phyloP scores from a whole-genome alignment of 139 green algal species.

The Nannochloris sp. region DNA sequence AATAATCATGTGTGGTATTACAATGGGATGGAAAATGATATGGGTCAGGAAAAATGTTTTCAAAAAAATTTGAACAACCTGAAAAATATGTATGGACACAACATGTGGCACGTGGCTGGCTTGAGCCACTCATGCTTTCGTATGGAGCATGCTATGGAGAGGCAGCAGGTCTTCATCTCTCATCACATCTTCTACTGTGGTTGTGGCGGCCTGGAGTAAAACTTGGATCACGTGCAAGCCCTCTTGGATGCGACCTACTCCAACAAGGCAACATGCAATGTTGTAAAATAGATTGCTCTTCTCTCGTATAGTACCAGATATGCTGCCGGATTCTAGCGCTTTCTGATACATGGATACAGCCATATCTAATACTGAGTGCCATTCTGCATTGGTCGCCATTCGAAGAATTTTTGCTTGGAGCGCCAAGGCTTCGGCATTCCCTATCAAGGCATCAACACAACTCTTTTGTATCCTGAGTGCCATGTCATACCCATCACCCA shows the following conservation, averaged over 20 bases:
- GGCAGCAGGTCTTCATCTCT: too few species aligned
- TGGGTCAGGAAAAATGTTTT: too few species aligned
- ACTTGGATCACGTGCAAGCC: too few species aligned
- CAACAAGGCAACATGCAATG: conserved; percentile 30
- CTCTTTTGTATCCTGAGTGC: conserved; percentile 42
- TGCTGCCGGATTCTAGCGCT: conserved; percentile 26
- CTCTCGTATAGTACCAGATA: conserved; percentile 29
- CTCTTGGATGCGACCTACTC: neutral
- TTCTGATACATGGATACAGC: conserved; percentile 22
- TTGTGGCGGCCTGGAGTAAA: too few species aligned
- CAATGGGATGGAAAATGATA: too few species aligned
- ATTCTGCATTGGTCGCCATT: neutral
- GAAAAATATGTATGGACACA: too few species aligned
- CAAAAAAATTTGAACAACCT: too few species aligned
- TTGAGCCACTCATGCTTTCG: too few species aligned
- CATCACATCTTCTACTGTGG: too few species aligned
- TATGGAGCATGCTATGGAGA: too few species aligned
- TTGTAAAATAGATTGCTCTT: conserved; percentile 51
- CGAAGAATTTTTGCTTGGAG: conserved; percentile 8
- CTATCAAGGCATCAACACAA: conserved; percentile 48
- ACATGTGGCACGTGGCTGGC: too few species aligned
- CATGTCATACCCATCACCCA: conserved; percentile 47
- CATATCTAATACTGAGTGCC: neutral
- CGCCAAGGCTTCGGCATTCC: conserved; percentile 23
- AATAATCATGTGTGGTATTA: neutral